Base-by-base conservation (phyloP, 2,329 filamentous ascomycete species). In the Pseudogymnoascus sp. region DNA sequence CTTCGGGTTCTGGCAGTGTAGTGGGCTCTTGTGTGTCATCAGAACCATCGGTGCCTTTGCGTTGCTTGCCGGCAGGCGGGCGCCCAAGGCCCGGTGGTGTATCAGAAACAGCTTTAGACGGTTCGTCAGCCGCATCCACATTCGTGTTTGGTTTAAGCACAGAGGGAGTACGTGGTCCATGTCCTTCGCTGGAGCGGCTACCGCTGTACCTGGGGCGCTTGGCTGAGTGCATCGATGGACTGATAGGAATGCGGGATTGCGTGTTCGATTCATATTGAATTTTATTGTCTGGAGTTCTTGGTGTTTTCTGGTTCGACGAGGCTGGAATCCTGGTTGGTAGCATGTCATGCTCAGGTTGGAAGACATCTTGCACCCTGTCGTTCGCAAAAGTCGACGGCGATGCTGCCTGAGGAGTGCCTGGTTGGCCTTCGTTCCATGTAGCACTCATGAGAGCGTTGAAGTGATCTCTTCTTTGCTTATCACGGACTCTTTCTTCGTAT, bases 341-440 rank as follows among this genome's bases (percentile, higher is more conserved):
- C 8, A 14, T 2, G 21, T 57, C 51, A 12, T 34, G 29, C n/a
- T 34, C 51, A 12, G 51, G 3, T 57, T 57, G 29, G 10, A 34
- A 6, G 16, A 57, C 16, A 21, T 34, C 51, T 34, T 57, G 51
- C 51, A 57, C 21, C 10, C 3, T 57, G 16, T 57, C 51, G 2
- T 57, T 29, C 34, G 51, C n/a, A 42, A 39, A 40, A 18, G 14
- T n/a, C 10, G 26, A 16, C 57, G 70, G 68, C 42, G 70, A 72
- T 40, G 23, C 18, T 59, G 62, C 59, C 45, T 70, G 69, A 6
- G 83, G 84, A 5, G 84, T 86, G 66, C 86, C 81, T 0, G 83
- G 81, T 66, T 87, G 84, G 2, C 83, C 85, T 69, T 87, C 82
- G 64, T 86, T 86, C 83, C 83, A 86, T 5, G 81, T 85, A 4